phyloP scores from a whole-genome alignment of 1,284 basidiomycete genomes.

The Melampsora abietis-canadensis region DNA sequence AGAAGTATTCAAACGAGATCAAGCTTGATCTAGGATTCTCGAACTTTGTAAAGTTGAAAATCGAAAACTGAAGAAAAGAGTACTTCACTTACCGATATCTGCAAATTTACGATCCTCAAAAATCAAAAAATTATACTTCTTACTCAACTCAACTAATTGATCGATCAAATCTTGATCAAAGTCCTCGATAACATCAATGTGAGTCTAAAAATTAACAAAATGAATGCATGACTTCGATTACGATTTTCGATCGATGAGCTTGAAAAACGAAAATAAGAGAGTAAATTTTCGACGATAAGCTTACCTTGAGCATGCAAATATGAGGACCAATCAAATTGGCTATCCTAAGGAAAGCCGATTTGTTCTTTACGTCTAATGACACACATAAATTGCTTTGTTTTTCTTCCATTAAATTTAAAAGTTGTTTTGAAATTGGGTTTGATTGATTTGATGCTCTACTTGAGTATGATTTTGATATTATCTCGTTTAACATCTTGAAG shows the following conservation, averaged over 20 bases:
- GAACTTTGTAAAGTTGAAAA: no score
- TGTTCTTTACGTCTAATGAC: constrained; percentile 86
- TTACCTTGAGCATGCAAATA: constrained; percentile 89
- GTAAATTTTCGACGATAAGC: constrained; percentile 43
- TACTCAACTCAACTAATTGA: constrained; percentile 67
- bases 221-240: background rate
- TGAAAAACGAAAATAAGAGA: background rate
- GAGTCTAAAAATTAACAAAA: constrained; percentile 64
- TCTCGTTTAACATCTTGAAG: no score
- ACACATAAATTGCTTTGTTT: constrained; percentile 92
- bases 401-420: constrained; percentile 78
- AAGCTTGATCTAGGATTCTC: no score
- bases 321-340: constrained; percentile 82
- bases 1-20: background rate
- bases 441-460: constrained; percentile 4
- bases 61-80: background rate
- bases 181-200: constrained; percentile 92
- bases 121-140: constrained; percentile 87
- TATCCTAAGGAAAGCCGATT: constrained; percentile 75
- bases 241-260: constrained; percentile 1
- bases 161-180: constrained; percentile 74
- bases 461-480: constrained; percentile 7
- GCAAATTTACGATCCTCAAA: constrained; percentile 99
- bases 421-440: constrained; percentile 47
- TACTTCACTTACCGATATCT: constrained; percentile 72